Percentiles rank a stretch among this genome's conserved stretches.
phyloP scores from a whole-genome alignment of 2,329 filamentous ascomycete species.

The Claviceps digitariae region DNA sequence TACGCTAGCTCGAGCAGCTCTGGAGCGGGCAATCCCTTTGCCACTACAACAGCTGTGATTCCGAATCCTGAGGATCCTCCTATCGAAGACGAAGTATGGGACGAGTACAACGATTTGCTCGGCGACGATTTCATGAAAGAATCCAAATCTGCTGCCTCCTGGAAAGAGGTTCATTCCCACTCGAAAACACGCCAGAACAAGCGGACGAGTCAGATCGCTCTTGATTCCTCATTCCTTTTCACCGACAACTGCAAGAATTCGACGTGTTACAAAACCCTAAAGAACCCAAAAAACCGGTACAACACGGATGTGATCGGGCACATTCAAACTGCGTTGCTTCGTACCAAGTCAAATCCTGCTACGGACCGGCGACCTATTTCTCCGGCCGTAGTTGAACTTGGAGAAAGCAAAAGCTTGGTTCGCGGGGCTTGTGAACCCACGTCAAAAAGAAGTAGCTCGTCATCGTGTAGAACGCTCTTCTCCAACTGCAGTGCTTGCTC shows the following conservation, averaged over 20 bases:
- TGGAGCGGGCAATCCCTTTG: slow-evolving; percentile 39
- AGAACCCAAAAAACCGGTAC: slow-evolving; percentile 34
- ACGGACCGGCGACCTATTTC: slow-evolving; percentile 10
- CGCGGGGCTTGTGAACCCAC: background rate
- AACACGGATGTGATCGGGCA: slow-evolving; percentile 42
- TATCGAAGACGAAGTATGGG: slow-evolving; percentile 81
- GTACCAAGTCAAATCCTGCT: slow-evolving; percentile 26
- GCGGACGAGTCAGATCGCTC: slow-evolving; percentile 20
- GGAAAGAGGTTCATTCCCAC: slow-evolving; percentile 41
- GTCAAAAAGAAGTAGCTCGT: slow-evolving; percentile 20
- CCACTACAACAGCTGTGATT: slow-evolving; percentile 51
- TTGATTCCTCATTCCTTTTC: slow-evolving; percentile 36
- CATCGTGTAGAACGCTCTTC: slow-evolving; percentile 20
- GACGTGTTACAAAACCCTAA: slow-evolving; percentile 20
- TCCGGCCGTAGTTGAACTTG: background rate
- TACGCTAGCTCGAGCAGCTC: slow-evolving; percentile 50
- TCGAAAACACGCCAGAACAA: slow-evolving; percentile 34
- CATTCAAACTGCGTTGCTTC: slow-evolving; percentile 32
- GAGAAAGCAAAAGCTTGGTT: background rate
- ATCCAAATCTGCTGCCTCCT: slow-evolving; percentile 40
- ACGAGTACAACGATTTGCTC: slow-evolving; percentile 83
- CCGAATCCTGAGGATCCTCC: slow-evolving; percentile 48
- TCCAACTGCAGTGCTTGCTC: slow-evolving; percentile 33
- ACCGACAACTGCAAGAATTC: slow-evolving; percentile 18
- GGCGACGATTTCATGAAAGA: slow-evolving; percentile 41